Evolutionary conservation across 2,329 filamentous ascomycete genomes (phyloP), one percentile per base, ranked within the genome.

Genomic region (Monosporascus sp.): DNA sequence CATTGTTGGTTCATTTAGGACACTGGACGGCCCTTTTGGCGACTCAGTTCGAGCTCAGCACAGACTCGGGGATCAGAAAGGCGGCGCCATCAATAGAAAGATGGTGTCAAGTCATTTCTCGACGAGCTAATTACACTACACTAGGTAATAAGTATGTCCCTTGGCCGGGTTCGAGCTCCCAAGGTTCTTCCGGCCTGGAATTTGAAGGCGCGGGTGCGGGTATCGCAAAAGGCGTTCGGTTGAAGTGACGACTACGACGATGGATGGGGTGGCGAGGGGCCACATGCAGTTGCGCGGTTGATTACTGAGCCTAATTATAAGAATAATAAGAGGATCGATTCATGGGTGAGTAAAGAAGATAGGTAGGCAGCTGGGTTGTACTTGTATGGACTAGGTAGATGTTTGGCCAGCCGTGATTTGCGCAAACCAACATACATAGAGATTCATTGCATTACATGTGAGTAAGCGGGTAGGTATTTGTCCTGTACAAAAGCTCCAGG

Each of bases 1-100:
- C 86, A 89, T 89, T 71, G 72, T 82, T 72, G 70, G 71, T 27
- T n/a, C 37, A 37, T 22, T n/a, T 37, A 8, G 31, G 31, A 5
- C 31, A 18, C 22, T 9, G 18, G 43, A 45, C 9, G 8, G 43
- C 37, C 17, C 37, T n/a, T 20, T 43, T 2, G 11, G 39, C 39
- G 9, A 20, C 39, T 14, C 18, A 6, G 39, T 0, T 20, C 14
- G 17, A 17, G 38, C 38, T 39, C 38, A 39, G 18, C 18, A 20
- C 39, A 24, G 22, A 18, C 22, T 20, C 11, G 39, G 17, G 39
- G 53, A 54, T 63, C 49, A 63, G 58, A 54, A 58, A 50, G 58
- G 57, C 54, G 58, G 49, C 63, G 63, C 64, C 63, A 65, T 67
- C 54, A 64, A 66, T 50, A 24, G 47, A 46, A 49, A 52, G 47